Evolutionary conservation across 805 yeast genomes (phyloP), one percentile per base, ranked within the genome.

Genomic region (Zygotorulaspora chibaensis): DNA sequence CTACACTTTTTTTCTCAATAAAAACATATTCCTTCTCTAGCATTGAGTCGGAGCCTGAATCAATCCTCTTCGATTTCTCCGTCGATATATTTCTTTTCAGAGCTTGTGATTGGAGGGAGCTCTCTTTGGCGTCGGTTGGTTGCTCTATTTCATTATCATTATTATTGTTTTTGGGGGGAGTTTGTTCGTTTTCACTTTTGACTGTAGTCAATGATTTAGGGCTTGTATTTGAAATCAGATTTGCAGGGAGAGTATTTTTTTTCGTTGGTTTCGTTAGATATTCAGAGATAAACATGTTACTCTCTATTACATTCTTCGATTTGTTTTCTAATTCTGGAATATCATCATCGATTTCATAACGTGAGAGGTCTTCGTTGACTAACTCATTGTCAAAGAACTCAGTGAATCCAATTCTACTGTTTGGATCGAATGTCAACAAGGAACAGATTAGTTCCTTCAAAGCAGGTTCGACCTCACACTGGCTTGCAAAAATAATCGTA

Each of bases 1-100:
- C 98, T 3, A 91, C 97, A 0, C 93, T 87, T 40, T 95, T 77
- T 63, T 91, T 93, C 63, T 91, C 98, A 25, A 91, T 90, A 33
- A 91, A 95, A 28, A 91, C 98, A 57, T 91, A 91, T 58, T 89
- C 97, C 53, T 80, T 82, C 56, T 88, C 96, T 46, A 81, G 68
- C 20, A 76, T 72, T 17, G 75, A 59, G 43, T 81, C 85, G 17
- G 70, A 73, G 66, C 49, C 65, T 26, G 46, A 43, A 33, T 41
- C 49, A 11, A 40, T 41, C 28, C 40, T 47, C 35, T 26, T 51
- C 26, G 44, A 26, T 35, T 34, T 48, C 38, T 44, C 53, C 18
- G 36, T n/a, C 8, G 53, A 46, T 9, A 42, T 29, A 29, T 44
- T 28, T 20, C 48, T 34, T 30, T 36, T 41, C 33, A 36, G 16